Evolutionary conservation across 805 yeast species (phyloP), one percentile per base, ranked within the genome.

Genomic region (Ascoidea rubescens): DNA sequence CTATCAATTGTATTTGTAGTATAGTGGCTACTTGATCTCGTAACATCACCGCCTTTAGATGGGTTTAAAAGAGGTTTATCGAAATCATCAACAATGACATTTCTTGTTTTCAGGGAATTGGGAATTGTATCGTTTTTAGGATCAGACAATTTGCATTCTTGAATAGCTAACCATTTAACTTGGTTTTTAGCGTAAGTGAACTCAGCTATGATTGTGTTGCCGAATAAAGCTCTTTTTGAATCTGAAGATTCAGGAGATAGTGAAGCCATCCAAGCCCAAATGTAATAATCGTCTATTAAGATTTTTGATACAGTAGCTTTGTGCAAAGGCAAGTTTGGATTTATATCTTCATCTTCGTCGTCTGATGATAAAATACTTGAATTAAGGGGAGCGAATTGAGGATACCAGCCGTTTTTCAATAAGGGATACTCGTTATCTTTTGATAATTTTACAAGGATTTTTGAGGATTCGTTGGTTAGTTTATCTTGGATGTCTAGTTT

Each of bases 241-340:
- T 74, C 71, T 0, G 88, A 78, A 61, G 86, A 84, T 62, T 88
- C 96, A 37, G 80, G 73, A 0, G 87, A 87, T 30, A 87, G 63
- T 1, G 88, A 76, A 1, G 89, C 79, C 60, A 87, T 70, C 96
- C 96, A 88, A 0, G 96, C 78, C 96, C 96, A 88, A 32, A 87
- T 86, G 61, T 82, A 88, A 64, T 84, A 88, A 64, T 88, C 96
- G 64, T 87, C 95, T 17, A 88, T 78, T 5, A 86, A 74, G 1
- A 85, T 82, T 54, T 85, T 75, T 6, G 77, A 68, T 7, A 86
- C 72, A n/a, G 63, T 60, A 1, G 74, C 76, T 5, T 75, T 68
- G 47, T 60, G 62, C 4, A 37, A 4, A 37, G 43, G 43, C 43
- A 37, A 37, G 14, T 37, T 37, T 10, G 43, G 14, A 37, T 37